Base-by-base conservation (phyloP, 2,329 filamentous ascomycete species). In the Cladosporium oxysporum region DNA sequence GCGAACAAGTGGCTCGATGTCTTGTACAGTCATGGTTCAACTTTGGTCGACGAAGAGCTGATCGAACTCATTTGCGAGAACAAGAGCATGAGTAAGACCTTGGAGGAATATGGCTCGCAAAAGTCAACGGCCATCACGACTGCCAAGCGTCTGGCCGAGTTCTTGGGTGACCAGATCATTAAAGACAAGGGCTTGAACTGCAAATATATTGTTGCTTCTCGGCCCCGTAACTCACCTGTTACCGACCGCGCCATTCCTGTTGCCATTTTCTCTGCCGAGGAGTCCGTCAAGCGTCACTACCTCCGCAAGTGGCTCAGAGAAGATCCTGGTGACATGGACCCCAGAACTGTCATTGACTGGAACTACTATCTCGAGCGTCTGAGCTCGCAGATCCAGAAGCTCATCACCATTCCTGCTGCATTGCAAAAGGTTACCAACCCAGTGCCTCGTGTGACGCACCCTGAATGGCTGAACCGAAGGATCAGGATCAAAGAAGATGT, bases 11-110 rank as follows among this genome's bases (percentile, higher is more conserved):
- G 95, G 95, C 83, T 99, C 5, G 96, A 99, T 78, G 95, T 99
- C 2, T 82, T 99, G 35, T 87, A 98, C 75, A 91, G 88, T 73
- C 93, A 92, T 70, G 95, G 96, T 18, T 85, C 90, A 3, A 98
- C 93, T 1, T 83, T 99, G 16, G 93, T 94, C 0, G 94, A 99
- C 71, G 94, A 98, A 76, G 95, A 99, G 76, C 86, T 99, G 49
- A 98, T 99, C 78, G 94, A 99, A 74, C 89, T 99, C n/a, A 99
- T 99, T 88, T 97, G 93, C 59, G 95, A 99, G 78, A 99, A 99
- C 81, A 90, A 96, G 81, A 98, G 88, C 81, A 99, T 99, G 95
- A 86, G 89, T 21, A 99, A 99, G 80, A 96, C 95, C 0, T 83
- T 99, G 1, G 94, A 97, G 71, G 96, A 99, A 79, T 99, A 99